A percentile compares a stretch with the other conserved stretches of the same genome.
Conservation (phyloP, 2,329 filamentous ascomycete genomes). For the Kalaharituber pfeilii region DNA sequence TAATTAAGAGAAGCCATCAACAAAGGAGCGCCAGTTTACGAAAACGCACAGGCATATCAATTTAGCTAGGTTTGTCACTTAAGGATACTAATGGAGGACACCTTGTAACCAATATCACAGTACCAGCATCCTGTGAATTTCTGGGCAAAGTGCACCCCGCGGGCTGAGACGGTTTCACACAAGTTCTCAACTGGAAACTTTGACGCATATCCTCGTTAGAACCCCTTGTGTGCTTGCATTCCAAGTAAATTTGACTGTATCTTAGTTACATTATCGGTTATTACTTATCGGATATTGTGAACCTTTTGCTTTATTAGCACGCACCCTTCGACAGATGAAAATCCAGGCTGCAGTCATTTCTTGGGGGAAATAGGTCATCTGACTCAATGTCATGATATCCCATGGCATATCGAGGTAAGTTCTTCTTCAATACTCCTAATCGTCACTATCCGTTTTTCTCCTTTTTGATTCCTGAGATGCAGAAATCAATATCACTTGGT, state of each 20-base stretch:
- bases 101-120: not conserved
- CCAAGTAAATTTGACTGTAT: not conserved
- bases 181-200: constrained; percentile 1
- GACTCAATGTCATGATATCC: no score
- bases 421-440: no score
- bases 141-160: not conserved
- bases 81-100: no score
- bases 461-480: no score
- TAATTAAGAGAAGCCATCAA: not conserved
- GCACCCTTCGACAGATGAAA: not conserved
- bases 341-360: not conserved
- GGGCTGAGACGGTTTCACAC: not conserved
- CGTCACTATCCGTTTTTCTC: no score
- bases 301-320: not conserved
- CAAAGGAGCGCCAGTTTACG: not conserved
- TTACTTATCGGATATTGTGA: not conserved
- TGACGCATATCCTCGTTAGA: no score
- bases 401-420: no score
- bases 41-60: not conserved
- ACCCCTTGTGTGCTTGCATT: no score
- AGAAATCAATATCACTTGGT: no score
- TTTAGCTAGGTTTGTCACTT: not conserved
- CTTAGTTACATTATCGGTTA: not conserved
- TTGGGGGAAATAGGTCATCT: not conserved
- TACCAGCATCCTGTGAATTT: not conserved